Conservation (phyloP, 768 basidiomycete genomes). For the Pisolithus orientalis region DNA sequence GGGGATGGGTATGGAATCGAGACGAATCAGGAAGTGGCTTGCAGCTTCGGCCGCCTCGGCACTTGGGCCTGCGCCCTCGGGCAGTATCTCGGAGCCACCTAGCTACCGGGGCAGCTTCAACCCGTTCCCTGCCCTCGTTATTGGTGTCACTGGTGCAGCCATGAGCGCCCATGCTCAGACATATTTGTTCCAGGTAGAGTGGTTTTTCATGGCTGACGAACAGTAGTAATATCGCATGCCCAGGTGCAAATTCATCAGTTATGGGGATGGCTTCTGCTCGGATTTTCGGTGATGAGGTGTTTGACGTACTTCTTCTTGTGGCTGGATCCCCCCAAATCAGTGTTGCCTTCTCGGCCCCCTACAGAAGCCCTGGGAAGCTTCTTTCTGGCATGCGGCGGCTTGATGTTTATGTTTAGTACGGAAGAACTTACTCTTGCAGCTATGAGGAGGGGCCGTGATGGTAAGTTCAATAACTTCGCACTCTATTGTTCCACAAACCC, state of each 20-base stretch:
- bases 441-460: conserved; percentile 86
- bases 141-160: conserved; percentile 88
- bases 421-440: conserved; percentile 88
- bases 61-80: conserved; percentile 16
- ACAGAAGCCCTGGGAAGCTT: conserved; percentile 88
- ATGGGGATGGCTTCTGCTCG: conserved; percentile 86
- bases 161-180: conserved; percentile 91
- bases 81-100: conserved; percentile 52
- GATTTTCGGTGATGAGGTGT: conserved; percentile 72
- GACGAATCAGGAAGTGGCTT: conserved; percentile 65
- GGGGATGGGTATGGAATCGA: conserved; percentile 87
- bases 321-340: conserved; percentile 74
- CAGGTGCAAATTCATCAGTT: conserved; percentile 85
- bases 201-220: not conserved
- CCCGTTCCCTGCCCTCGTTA: conserved; percentile 88
- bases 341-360: conserved; percentile 88
- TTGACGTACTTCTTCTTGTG: conserved; percentile 94
- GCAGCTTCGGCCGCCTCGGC: conserved; percentile 48
- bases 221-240: not conserved
- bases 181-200: conserved; percentile 75
- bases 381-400: conserved; percentile 80
- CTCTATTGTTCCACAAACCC: not conserved
- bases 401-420: conserved; percentile 84
- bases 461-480: conserved; percentile 30
- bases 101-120: conserved; percentile 80